These are phyloP conservation scores for Globisporangium carolinianum DNA, from an alignment of 352 stramenopile genomes.

Conservation along the genomic window DNA sequence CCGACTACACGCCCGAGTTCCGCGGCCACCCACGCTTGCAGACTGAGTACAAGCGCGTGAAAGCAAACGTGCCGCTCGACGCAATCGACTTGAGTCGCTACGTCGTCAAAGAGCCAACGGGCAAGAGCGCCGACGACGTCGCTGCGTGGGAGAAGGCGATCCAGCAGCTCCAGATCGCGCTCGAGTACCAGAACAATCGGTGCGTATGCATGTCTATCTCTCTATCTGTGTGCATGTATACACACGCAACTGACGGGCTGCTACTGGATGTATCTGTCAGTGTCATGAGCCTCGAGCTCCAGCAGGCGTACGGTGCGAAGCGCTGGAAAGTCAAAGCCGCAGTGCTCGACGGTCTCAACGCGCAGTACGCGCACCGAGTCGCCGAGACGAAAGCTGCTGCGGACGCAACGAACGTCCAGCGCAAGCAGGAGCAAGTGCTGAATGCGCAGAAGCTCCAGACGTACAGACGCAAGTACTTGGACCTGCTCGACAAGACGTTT, in stretches of 20 bases:
- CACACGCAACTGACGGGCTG: neutral
- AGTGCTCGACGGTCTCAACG: slow-evolving; percentile 58
- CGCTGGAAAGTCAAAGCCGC: slow-evolving; percentile 52
- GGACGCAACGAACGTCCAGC: slow-evolving; percentile 50
- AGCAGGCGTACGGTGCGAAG: slow-evolving; percentile 67
- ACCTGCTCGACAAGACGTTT: slow-evolving; percentile 61
- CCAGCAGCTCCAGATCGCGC: slow-evolving; percentile 33
- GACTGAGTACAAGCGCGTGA: slow-evolving; percentile 67
- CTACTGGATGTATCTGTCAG: slow-evolving; percentile 7
- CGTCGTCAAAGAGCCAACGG: slow-evolving; percentile 33
- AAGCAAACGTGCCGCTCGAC: slow-evolving; percentile 56
- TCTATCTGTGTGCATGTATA: slow-evolving; percentile 8
- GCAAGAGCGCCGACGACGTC: slow-evolving; percentile 29
- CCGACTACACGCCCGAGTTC: slow-evolving; percentile 49
- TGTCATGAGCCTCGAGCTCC: slow-evolving; percentile 70
- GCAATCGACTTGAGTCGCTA: slow-evolving; percentile 73
- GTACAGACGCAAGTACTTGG: slow-evolving; percentile 49
- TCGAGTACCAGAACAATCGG: slow-evolving; percentile 63
- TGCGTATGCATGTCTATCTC: slow-evolving; percentile 11
- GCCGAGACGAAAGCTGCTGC: slow-evolving; percentile 24
- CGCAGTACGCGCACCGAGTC: slow-evolving; percentile 41
- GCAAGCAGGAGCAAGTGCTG: slow-evolving; percentile 62
- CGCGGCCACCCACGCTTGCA: slow-evolving; percentile 40
- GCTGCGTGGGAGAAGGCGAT: slow-evolving; percentile 50
- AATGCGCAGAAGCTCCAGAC: slow-evolving; percentile 54